Percentiles rank a stretch among this genome's conserved stretches.
Conservation (phyloP, 2,329 filamentous ascomycete genomes). For the Periglandula ipomoeae region DNA sequence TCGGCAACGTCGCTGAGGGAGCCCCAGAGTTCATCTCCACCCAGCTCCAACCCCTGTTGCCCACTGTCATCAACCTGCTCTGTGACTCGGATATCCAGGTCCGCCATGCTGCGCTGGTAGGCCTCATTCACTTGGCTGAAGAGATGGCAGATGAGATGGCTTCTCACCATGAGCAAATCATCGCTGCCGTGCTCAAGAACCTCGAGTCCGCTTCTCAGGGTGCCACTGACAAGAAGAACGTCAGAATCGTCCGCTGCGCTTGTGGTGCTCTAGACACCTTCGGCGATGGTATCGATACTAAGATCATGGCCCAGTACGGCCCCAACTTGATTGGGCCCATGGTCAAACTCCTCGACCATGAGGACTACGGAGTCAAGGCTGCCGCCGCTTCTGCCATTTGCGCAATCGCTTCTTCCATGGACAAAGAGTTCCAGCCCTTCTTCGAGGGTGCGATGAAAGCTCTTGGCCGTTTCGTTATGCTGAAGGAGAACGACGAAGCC, state of each 20-base stretch:
- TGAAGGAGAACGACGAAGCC: conserved; percentile 85
- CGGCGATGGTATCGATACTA: conserved; percentile 73
- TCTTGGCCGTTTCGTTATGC: conserved; percentile 72
- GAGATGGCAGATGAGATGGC: conserved; percentile 87
- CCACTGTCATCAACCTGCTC: conserved; percentile 72
- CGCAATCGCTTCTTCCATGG: conserved; percentile 79
- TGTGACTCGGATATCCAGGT: conserved; percentile 78
- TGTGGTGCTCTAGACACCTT: conserved; percentile 88
- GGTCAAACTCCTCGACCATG: conserved; percentile 72
- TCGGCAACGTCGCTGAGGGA: conserved; percentile 92
- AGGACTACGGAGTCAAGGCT: conserved; percentile 83
- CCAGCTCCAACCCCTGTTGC: conserved; percentile 79
- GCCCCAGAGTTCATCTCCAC: conserved; percentile 96
- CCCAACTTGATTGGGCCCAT: conserved; percentile 76
- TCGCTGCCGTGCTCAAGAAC: conserved; percentile 80
- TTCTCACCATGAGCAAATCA: conserved; percentile 74
- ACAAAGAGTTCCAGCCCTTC: conserved; percentile 78
- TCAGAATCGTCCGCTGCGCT: conserved; percentile 80
- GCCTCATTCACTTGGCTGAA: conserved; percentile 82
- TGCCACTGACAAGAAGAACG: conserved; percentile 61
- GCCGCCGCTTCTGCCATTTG: conserved; percentile 83
- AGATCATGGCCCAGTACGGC: conserved; percentile 72
- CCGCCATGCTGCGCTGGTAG: conserved; percentile 76
- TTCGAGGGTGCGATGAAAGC: conserved; percentile 85
- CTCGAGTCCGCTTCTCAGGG: conserved; percentile 69